Evolutionary conservation across 202 grass and related monocot genomes (phyloP).

Genomic region (Eragrostis tef): DNA sequence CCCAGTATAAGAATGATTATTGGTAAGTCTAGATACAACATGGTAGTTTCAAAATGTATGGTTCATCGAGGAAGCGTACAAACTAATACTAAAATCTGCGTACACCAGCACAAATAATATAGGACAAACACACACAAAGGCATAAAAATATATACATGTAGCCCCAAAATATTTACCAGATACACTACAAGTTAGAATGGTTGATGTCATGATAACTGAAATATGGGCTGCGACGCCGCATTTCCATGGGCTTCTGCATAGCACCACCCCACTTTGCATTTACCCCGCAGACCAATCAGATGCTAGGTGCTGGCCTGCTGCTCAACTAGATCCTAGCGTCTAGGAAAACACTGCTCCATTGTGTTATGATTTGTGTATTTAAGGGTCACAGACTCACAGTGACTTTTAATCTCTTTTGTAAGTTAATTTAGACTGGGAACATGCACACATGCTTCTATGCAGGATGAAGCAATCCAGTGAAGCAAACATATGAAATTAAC

Average conservation of each 20-base stretch:
- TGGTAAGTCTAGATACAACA: constrained; percentile 30
- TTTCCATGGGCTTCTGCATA: too few species aligned
- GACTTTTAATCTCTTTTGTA: constrained; percentile 2
- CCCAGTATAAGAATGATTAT: constrained; percentile 47
- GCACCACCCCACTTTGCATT: too few species aligned
- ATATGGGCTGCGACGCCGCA: too few species aligned
- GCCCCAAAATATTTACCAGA: too few species aligned
- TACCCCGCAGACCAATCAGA: too few species aligned
- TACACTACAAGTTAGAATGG: constrained; percentile 4
- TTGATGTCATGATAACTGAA: neutral
- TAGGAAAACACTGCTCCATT: neutral
- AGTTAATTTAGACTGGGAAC: constrained; percentile 15
- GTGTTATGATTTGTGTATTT: constrained; percentile 7
- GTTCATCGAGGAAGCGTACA: constrained; percentile 32
- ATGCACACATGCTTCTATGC: constrained; percentile 42
- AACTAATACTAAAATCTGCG: constrained; percentile 14
- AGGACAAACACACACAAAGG: constrained; percentile 23
- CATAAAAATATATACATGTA: neutral
- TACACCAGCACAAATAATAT: too few species aligned
- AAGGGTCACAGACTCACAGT: constrained; percentile 10
- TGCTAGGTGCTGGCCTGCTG: too few species aligned
- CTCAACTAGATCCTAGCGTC: neutral
- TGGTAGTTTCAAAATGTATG: constrained; percentile 17
- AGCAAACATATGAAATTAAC: constrained; percentile 15
- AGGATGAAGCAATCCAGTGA: constrained; percentile 23